phyloP scores from a whole-genome alignment of 2,329 filamentous ascomycete genomes.

The Penicillium corylophilum region DNA sequence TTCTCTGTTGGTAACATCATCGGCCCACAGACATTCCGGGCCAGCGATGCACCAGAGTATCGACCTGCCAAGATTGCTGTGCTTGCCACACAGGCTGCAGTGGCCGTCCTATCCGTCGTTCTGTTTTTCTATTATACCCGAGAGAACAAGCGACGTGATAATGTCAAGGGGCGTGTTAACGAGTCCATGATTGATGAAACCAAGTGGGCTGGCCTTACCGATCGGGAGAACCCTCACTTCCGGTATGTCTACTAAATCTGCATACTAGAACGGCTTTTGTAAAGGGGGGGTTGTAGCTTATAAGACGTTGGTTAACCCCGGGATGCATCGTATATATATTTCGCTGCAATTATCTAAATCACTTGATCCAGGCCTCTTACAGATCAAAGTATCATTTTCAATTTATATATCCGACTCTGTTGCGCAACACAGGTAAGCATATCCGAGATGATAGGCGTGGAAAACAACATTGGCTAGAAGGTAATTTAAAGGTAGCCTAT shows the following conservation, averaged over 20 bases:
- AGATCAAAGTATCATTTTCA: too few species aligned
- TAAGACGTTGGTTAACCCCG: neutral
- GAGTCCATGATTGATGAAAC: conserved; percentile 22
- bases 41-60: conserved; percentile 45
- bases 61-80: conserved; percentile 44
- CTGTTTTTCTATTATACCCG: conserved; percentile 31
- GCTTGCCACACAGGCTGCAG: conserved; percentile 36
- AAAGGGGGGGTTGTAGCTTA: neutral
- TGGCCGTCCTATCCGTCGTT: conserved; percentile 28
- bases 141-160: conserved; percentile 33
- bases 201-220: conserved; percentile 35
- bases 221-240: conserved; percentile 35
- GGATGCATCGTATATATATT: neutral
- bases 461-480: too few species aligned
- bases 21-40: conserved; percentile 48
- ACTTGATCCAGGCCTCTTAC: too few species aligned
- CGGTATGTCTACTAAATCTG: conserved; percentile 35
- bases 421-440: too few species aligned
- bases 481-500: too few species aligned
- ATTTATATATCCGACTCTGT: too few species aligned
- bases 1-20: conserved; percentile 50
- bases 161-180: conserved; percentile 9
- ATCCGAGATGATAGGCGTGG: too few species aligned
- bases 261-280: neutral
- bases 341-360: neutral